Evolutionary conservation across 768 basidiomycete species (phyloP), one percentile per base, ranked within the genome.

Genomic region (Lactifluus rugatus): DNA sequence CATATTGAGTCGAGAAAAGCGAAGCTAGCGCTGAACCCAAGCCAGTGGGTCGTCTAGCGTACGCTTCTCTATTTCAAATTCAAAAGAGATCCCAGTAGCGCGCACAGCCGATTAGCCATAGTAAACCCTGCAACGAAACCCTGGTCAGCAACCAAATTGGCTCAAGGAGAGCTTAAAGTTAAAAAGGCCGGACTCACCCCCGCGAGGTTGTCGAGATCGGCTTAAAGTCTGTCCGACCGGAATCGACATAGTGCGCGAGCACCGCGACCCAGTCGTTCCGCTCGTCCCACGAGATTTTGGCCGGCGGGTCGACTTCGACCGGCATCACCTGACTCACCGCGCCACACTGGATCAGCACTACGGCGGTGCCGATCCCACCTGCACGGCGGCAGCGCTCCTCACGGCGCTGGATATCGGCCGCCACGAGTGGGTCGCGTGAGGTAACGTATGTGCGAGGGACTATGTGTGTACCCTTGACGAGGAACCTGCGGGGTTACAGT

Each of bases 281-380:
- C 19, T 70, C 64, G 68, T 89, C 87, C 89, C 88, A 90, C 34
- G 81, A 74, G 66, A 89, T 88, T 65, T 82, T 85, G 57, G 78
- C 73, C 1, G 86, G 88, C 7, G 85, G 81, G 69, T 91, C 89
- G 51, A 90, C 84, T 68, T 91, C 89, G 62, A 90, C 86, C 32
- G 89, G 89, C 84, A 90, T 87, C 62, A 91, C 87, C 65, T 91
- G 87, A 66, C 81, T 83, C 66, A 89, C 77, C 23, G 78, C 76
- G 37, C 81, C 85, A 66, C 88, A 89, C 66, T 90, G 86, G 57
- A 91, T 76, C 68, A 90, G 75, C 69, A 91, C 77, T 52, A 90
- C 77, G 2, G 84, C 76, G 4, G 84, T 81, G 19, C 89, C 89
- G 63, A 90, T 83, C 13, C 89, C 89, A 13, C 89, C 89, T 64